phyloP scores from a whole-genome alignment of 202 grass and related monocot species.

The Schoenoplectus tabernaemontani region DNA sequence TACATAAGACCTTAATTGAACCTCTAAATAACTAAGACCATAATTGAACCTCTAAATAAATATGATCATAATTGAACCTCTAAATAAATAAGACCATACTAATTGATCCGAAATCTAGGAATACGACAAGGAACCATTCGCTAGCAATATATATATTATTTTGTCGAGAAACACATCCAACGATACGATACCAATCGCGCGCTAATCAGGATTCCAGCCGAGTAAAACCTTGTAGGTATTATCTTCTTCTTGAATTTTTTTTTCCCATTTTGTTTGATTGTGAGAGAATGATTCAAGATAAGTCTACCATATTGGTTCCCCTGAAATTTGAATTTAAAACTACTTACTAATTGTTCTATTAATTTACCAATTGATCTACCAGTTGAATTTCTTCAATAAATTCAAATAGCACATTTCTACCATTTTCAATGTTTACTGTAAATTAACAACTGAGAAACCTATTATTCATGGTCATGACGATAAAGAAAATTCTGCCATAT shows the following conservation, averaged over 20 bases:
- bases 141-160: not conserved
- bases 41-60: no score
- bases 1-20: no score
- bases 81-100: no score
- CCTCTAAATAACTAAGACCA: no score
- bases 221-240: not conserved
- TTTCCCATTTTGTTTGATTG: not conserved
- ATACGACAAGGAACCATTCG: no score
- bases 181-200: not conserved
- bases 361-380: not conserved
- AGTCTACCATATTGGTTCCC: not conserved
- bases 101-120: no score
- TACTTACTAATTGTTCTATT: not conserved
- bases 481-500: not conserved
- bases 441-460: not conserved
- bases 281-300: not conserved
- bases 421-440: not conserved
- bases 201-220: not conserved
- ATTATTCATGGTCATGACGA: not conserved
- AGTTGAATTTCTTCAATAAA: not conserved
- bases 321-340: not conserved
- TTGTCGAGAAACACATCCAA: not conserved
- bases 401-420: no score
- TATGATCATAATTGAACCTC: no score
- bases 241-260: not conserved